These are phyloP conservation scores for Glycine latifolia DNA, from an alignment of 306 rosid genomes.

Conservation along the genomic window DNA sequence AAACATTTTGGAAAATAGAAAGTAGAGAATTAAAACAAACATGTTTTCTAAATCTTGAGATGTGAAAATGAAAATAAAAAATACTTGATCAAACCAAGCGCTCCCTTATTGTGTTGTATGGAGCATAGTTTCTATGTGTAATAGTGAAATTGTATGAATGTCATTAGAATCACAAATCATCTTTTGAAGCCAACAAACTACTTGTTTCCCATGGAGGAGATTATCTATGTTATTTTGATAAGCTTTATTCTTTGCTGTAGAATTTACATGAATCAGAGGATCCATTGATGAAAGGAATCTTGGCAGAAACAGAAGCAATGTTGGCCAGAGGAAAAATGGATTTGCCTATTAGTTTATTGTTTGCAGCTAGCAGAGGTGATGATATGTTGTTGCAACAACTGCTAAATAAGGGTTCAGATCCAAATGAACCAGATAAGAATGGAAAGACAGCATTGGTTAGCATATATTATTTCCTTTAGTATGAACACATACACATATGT, in stretches of 20 bases:
- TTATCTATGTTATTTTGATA: neutral
- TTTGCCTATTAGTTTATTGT: conserved; percentile 66
- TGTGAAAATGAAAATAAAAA: no score
- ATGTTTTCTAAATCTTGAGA: no score
- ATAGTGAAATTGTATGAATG: neutral
- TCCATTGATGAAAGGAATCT: conserved; percentile 51
- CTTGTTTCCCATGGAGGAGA: neutral
- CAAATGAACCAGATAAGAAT: conserved; percentile 63
- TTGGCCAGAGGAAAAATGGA: conserved; percentile 65
- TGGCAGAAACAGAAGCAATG: conserved; percentile 60
- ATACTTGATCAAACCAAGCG: no score
- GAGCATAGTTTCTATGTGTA: no score
- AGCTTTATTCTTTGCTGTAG: conserved; percentile 48
- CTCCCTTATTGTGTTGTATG: no score
- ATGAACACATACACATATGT: neutral
- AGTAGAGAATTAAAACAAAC: no score
- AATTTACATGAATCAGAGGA: conserved; percentile 53
- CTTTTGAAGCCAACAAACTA: no score
- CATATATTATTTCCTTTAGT: conserved; percentile 8
- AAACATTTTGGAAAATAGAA: no score
- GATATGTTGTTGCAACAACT: conserved; percentile 56
- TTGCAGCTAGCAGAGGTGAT: conserved; percentile 65
- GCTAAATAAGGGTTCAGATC: conserved; percentile 67
- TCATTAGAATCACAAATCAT: conserved; percentile 7
- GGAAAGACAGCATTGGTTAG: conserved; percentile 74